Base-by-base conservation (phyloP, 2,329 filamentous ascomycete genomes). In the Ophiostoma montium region DNA sequence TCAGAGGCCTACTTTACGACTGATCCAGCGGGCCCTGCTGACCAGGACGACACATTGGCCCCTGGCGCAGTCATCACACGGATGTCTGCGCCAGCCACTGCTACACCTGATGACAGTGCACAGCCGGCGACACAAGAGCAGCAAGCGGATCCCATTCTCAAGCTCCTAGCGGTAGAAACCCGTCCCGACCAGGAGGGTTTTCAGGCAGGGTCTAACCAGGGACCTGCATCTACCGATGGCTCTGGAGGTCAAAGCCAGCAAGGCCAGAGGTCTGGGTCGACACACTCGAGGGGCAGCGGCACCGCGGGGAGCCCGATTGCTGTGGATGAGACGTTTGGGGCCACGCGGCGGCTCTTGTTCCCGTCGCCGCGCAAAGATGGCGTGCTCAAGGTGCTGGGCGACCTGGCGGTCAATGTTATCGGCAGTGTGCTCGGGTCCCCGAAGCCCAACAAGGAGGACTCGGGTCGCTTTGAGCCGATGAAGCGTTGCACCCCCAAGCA, bases 351-450 rank as follows among this genome's bases (percentile, higher is more conserved):
- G 51, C 64, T 89, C 2, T 70, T 92, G 1, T 92, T 92, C 58
- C 83, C 86, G 1, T 88, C 84, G 0, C 85, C 85, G 2, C 73
- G 80, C 39, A 83, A 82, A 55, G 75, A 78, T 30, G 76, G 74
- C 33, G 70, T 76, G 42, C 66, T 72, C 1, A 86, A 79, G 59
- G 72, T 76, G 19, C 68, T 86, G 2, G 72, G 74, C 45, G 76
- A 81, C 57, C 61, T 77, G 36, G 64, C 70, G 13, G 65, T 72
- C 15, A 81, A 80, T 55, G 60, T 71, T 47, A 66, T 74, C 38
- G 41, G 49, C 10, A 19, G 42, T 12, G 51, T 50, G 9, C 48
- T 50, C 2, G 48, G 51, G 13, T 49, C 50, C n/a, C 42, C 46
- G 6, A 68, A 71, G 52, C 66, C 68, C 4, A 58, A 64, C 41